A percentile compares a stretch with the other conserved stretches of the same genome.
Conservation (phyloP, 2,329 filamentous ascomycete genomes). For the Fusarium ambrosium region DNA sequence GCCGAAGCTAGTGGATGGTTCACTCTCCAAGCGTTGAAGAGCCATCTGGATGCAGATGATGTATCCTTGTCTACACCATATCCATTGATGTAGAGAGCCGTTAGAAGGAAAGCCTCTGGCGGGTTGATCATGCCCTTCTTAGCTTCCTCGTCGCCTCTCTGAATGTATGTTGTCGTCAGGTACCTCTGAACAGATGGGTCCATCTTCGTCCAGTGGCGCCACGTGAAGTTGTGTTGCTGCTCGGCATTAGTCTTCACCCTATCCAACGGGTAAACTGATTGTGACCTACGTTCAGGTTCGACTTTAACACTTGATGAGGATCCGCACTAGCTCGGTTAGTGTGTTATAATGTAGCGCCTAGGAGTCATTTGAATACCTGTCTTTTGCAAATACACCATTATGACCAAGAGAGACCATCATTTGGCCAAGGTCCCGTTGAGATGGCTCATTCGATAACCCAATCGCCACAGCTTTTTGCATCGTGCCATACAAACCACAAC, state of each 20-base stretch:
- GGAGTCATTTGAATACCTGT: background rate
- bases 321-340: background rate
- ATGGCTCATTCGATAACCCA: background rate
- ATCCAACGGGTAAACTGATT: background rate
- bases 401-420: background rate
- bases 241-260: background rate
- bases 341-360: background rate
- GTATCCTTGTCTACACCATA: background rate
- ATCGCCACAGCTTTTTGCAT: background rate
- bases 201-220: background rate
- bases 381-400: background rate
- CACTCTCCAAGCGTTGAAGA: background rate
- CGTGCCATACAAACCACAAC: background rate
- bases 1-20: background rate
- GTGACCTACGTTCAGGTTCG: background rate
- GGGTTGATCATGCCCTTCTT: background rate
- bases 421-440: background rate
- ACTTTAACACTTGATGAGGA: background rate
- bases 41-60: background rate
- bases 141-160: background rate
- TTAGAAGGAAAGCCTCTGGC: background rate
- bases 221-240: background rate
- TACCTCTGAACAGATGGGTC: background rate
- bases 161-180: background rate
- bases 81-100: background rate